These are phyloP conservation scores for Annulohypoxylon truncatum DNA, from an alignment of 2,329 filamentous ascomycete species.

Conservation along the genomic window DNA sequence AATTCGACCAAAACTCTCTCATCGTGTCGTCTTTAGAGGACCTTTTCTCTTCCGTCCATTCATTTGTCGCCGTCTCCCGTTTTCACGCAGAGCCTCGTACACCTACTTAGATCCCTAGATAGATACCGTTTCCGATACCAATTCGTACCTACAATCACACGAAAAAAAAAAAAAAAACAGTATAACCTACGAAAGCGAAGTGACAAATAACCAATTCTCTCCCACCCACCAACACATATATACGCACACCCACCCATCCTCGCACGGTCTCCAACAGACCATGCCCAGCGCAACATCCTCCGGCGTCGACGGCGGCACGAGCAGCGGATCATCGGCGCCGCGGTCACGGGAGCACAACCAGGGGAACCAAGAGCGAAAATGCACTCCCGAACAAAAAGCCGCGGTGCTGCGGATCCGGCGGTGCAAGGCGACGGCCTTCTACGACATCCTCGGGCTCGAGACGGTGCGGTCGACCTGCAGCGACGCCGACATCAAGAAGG, in stretches of 20 bases:
- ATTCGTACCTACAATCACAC: not conserved
- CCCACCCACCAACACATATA: too few relatives aligned
- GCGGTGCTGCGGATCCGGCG: constrained; percentile 89
- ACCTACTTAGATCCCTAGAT: not conserved
- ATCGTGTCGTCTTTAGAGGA: not conserved
- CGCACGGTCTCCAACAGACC: constrained; percentile 26
- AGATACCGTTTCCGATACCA: not conserved
- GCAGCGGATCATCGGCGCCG: constrained; percentile 55
- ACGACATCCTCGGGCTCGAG: constrained; percentile 88
- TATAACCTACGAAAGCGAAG: constrained; percentile 22
- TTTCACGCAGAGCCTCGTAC: constrained; percentile 7
- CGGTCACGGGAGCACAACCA: constrained; percentile 76
- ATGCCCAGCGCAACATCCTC: constrained; percentile 66
- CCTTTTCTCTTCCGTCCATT: not conserved
- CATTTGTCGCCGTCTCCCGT: not conserved
- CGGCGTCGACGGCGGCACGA: constrained; percentile 61
- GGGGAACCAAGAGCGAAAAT: constrained; percentile 80
- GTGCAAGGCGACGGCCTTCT: constrained; percentile 89
- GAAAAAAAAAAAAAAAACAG: constrained; percentile 39
- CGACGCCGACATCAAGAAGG: constrained; percentile 94
- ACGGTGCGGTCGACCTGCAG: constrained; percentile 71
- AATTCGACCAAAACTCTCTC: not conserved
- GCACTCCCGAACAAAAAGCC: constrained; percentile 89
- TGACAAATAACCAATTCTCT: not conserved
- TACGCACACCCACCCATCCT: not conserved